A percentile compares a stretch with the other conserved stretches of the same genome.
Conservation (phyloP, 2,329 filamentous ascomycete species). For the Diplodia corticola region DNA sequence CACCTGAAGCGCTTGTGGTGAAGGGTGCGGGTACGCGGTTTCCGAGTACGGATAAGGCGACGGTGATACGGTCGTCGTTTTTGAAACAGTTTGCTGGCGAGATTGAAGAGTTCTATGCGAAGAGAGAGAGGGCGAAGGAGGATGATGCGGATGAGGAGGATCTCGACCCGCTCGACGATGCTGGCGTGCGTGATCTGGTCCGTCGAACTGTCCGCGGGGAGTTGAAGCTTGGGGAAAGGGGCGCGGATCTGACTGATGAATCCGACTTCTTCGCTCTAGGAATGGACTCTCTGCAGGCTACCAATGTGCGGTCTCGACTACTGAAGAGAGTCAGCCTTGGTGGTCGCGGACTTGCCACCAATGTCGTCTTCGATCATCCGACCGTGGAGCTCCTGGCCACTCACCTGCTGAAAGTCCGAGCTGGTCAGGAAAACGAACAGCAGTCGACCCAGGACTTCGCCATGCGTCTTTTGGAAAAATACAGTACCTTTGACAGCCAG, state of each 20-base stretch:
- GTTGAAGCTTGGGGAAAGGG: slow-evolving; percentile 26
- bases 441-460: slow-evolving; percentile 36
- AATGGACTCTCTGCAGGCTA: slow-evolving; percentile 60
- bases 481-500: slow-evolving; percentile 35
- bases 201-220: slow-evolving; percentile 1
- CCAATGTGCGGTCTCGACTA: slow-evolving; percentile 56
- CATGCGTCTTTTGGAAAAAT: slow-evolving; percentile 45
- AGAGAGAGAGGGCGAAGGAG: slow-evolving; percentile 23
- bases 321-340: slow-evolving; percentile 51
- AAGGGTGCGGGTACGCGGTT: background rate
- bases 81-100: slow-evolving; percentile 48
- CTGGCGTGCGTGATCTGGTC: background rate
- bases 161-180: slow-evolving; percentile 25
- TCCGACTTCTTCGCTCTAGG: slow-evolving; percentile 60
- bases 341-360: slow-evolving; percentile 49
- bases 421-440: slow-evolving; percentile 33
- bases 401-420: slow-evolving; percentile 43
- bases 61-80: slow-evolving; percentile 53
- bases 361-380: slow-evolving; percentile 59
- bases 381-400: slow-evolving; percentile 47
- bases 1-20: background rate
- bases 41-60: slow-evolving; percentile 42
- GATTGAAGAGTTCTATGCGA: slow-evolving; percentile 47
- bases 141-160: too few species aligned
- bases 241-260: slow-evolving; percentile 51